These are phyloP conservation scores for Citrus trifoliata DNA, from an alignment of 345 rosid species.

Conservation along the genomic window DNA sequence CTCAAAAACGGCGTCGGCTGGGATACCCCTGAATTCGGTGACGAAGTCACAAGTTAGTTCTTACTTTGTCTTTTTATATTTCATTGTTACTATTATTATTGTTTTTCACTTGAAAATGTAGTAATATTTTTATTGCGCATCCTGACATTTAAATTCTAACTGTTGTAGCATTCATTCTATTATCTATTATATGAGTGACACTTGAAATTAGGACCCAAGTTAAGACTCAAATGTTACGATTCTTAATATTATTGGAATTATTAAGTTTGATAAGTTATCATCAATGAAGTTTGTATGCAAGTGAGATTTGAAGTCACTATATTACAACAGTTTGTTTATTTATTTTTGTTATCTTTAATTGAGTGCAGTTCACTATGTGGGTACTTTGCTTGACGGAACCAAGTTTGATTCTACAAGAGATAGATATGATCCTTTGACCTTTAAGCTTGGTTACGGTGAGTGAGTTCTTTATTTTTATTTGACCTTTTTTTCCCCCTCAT, in stretches of 20 bases:
- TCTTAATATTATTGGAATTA: too few species aligned
- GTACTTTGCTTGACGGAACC: conserved; percentile 47
- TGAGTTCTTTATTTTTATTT: not conserved
- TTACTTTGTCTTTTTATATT: too few species aligned
- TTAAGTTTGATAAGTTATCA: too few species aligned
- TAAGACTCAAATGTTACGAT: too few species aligned
- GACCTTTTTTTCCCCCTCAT: not conserved
- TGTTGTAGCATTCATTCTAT: too few species aligned
- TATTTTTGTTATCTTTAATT: not conserved
- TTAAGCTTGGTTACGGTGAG: conserved; percentile 52
- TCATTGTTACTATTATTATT: too few species aligned
- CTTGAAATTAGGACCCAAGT: too few species aligned
- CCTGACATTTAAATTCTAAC: too few species aligned
- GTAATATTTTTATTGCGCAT: too few species aligned
- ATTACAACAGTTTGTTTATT: not conserved
- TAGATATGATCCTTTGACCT: conserved; percentile 30
- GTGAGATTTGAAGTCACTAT: not conserved
- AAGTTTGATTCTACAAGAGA: conserved; percentile 47
- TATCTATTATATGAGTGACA: too few species aligned
- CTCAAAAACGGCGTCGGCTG: conserved; percentile 43
- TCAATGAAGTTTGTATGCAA: not conserved
- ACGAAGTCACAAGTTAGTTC: conserved; percentile 43
- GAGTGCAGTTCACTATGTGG: conserved; percentile 52
- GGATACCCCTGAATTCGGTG: conserved; percentile 61
- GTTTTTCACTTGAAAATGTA: too few species aligned